Percentiles rank a stretch among this genome's conserved stretches.
Conservation (phyloP, 176 grass and related monocot species). For the Echinochloa phyllopogon region DNA sequence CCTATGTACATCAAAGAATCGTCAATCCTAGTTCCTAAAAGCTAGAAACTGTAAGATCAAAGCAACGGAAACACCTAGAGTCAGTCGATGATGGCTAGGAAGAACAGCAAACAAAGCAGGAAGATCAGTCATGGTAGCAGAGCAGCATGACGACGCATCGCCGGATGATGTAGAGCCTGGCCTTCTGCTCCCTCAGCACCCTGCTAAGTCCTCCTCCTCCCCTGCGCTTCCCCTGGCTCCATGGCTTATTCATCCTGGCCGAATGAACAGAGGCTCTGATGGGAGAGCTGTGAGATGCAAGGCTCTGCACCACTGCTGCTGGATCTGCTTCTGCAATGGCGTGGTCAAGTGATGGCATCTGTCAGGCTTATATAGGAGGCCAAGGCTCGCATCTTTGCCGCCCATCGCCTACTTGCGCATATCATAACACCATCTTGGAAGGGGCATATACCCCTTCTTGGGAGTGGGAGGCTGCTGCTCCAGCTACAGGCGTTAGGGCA, state of each 20-base stretch:
- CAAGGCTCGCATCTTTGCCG: neutral
- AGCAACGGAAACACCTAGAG: constrained; percentile 27
- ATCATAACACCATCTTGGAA: constrained; percentile 33
- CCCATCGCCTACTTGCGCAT: constrained; percentile 22
- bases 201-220: constrained; percentile 46
- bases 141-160: constrained; percentile 71
- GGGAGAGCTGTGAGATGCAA: neutral
- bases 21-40: constrained; percentile 30
- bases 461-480: constrained; percentile 35
- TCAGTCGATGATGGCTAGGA: neutral
- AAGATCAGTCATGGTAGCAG: constrained; percentile 60
- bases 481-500: constrained; percentile 18
- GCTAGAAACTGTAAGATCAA: constrained; percentile 28
- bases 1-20: constrained; percentile 49
- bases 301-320: constrained; percentile 10
- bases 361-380: constrained; percentile 42
- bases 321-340: constrained; percentile 38
- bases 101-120: neutral
- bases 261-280: neutral
- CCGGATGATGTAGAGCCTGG: constrained; percentile 61
- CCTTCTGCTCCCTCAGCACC: constrained; percentile 67
- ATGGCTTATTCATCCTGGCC: constrained; percentile 38
- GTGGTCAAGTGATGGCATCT: constrained; percentile 35
- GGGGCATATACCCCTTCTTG: constrained; percentile 45
- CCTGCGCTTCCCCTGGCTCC: constrained; percentile 41